Evolutionary conservation across 164 flowering plant genomes (phyloP), one percentile per base, ranked within the genome.

Genomic region (Chloranthus sessilifolius): DNA sequence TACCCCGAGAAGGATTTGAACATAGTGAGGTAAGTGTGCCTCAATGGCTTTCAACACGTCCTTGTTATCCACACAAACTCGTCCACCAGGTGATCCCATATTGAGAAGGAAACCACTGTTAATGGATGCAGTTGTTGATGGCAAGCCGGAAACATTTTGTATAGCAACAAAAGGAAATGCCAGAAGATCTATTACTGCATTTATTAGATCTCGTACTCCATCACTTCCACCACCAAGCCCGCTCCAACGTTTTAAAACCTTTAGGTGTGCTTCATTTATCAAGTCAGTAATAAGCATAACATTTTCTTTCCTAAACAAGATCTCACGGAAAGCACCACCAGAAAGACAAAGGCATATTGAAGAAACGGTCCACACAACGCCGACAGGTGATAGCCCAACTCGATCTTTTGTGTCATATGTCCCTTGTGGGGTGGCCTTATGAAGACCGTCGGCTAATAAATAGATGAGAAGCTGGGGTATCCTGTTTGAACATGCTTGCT

Each of bases 121-220:
- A 36, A 92, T 84, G 44, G 98, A 92, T 58, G 95, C 96, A 66
- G 73, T 70, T 35, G 98, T 79, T 24, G 87, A 68, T 59, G 91
- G 83, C 61, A 74, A 62, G 49, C 94, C 82, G 16, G 85, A 74
- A 39, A 63, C 71, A 74, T 67, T 83, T 55, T 88, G 96, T 49
- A 84, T 64, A 31, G 85, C 99, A 44, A 92, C 90, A 68, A 92
- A 85, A 43, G 99, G 99, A 68, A 83, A 92, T 58, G 99, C 99
- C 56, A 92, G 61, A 56, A 85, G 76, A 71, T 92, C 95, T 56
- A 88, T 67, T n/a, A 80, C 82, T 21, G 75, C 66, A 74, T 78
- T 82, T 50, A 82, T 56, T 47, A 74, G 65, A 52, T 84, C 95
- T 47, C 72, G 75, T 39, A 84, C 72, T 21, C 97, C 96, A 57